Conservation (phyloP, 225 moss, liverwort and hornwort species). For the Thuidium tamariscinum region DNA sequence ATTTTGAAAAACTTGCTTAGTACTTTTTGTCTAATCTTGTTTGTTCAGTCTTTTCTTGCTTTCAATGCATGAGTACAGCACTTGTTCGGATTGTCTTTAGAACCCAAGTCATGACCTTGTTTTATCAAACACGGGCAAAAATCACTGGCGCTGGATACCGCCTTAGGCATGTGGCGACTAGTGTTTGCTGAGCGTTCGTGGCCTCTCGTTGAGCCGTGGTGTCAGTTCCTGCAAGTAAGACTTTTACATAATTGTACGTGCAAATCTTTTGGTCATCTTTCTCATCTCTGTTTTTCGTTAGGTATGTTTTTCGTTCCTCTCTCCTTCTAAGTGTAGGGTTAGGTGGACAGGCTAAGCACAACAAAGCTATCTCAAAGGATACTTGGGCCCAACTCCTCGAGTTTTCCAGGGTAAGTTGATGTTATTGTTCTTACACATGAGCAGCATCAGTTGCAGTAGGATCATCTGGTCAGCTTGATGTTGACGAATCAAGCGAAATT, state of each 20-base stretch:
- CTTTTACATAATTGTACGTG: background rate
- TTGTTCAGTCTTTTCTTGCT: background rate
- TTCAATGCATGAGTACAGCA: background rate
- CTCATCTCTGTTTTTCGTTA: background rate
- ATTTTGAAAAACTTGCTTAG: background rate
- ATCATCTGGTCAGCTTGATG: background rate
- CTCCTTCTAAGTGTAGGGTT: background rate
- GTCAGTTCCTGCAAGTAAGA: constrained; percentile 88
- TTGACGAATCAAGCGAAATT: background rate
- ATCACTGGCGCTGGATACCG: constrained; percentile 89
- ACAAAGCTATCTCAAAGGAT: constrained; percentile 92
- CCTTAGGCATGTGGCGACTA: constrained; percentile 89
- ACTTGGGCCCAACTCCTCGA: constrained; percentile 95
- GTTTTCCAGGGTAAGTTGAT: constrained; percentile 65
- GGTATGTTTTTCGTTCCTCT: background rate
- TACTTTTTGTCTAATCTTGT: background rate
- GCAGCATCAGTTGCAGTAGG: background rate
- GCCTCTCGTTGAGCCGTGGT: constrained; percentile 85
- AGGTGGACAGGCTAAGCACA: constrained; percentile 68
- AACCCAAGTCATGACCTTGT: background rate
- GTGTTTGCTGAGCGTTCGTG: constrained; percentile 80
- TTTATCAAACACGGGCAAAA: constrained; percentile 60
- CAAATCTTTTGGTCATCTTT: background rate
- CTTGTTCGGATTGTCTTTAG: background rate
- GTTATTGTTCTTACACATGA: background rate